These are phyloP conservation scores for Clonostachys solani DNA, from an alignment of 2,329 filamentous ascomycete species.

Conservation along the genomic window DNA sequence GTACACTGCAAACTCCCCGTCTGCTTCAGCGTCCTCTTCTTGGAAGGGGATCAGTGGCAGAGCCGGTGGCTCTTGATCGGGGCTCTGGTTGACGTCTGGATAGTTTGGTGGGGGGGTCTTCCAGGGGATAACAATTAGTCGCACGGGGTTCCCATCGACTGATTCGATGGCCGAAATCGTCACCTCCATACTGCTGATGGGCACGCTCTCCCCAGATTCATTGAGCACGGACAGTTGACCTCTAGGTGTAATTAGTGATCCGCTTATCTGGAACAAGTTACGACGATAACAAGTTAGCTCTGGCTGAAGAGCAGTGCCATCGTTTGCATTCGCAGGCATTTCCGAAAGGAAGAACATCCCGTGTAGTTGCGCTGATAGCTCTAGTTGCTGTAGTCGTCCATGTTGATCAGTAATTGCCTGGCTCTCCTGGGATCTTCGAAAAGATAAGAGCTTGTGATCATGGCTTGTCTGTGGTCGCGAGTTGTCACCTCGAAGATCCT, in stretches of 20 bases:
- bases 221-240: conserved; percentile 76
- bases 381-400: conserved; percentile 56
- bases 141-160: conserved; percentile 85
- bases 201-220: conserved; percentile 79
- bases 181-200: conserved; percentile 79
- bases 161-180: conserved; percentile 91
- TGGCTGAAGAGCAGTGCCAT: conserved; percentile 58
- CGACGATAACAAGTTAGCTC: conserved; percentile 94
- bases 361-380: conserved; percentile 69
- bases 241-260: conserved; percentile 76
- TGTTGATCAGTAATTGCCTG: conserved; percentile 56
- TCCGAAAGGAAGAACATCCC: conserved; percentile 89
- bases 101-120: conserved; percentile 86
- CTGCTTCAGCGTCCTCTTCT: conserved; percentile 53
- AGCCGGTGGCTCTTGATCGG: conserved; percentile 81
- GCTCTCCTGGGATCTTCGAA: conserved; percentile 54
- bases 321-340: conserved; percentile 60
- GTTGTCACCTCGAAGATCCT: conserved; percentile 49
- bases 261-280: conserved; percentile 94
- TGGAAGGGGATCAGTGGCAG: conserved; percentile 69
- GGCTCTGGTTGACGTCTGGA: conserved; percentile 57
- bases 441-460: conserved; percentile 57
- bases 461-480: conserved; percentile 54
- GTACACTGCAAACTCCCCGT: conserved; percentile 83
- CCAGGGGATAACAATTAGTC: conserved; percentile 96